These are phyloP conservation scores for Parsonsia alboflavescens DNA, from an alignment of 257 asterid genomes.

Conservation along the genomic window DNA sequence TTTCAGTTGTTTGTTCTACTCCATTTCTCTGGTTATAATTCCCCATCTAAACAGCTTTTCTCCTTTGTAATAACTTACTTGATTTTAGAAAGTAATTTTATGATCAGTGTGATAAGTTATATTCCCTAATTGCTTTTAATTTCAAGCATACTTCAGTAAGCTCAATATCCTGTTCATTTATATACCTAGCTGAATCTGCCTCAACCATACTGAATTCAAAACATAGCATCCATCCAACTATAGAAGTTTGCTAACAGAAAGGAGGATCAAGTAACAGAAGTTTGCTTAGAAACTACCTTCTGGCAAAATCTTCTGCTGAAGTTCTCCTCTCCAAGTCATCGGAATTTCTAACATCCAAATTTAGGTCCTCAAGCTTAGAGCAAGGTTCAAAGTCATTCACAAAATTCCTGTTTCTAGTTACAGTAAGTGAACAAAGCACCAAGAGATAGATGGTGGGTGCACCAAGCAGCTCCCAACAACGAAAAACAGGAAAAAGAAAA, in stretches of 20 bases:
- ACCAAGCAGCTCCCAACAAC: not conserved
- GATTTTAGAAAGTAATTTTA: not conserved
- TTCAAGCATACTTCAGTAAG: not conserved
- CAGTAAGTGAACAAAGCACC: conserved; percentile 24
- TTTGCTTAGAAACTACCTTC: conserved; percentile 45
- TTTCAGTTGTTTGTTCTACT: not conserved
- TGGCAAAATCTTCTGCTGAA: conserved; percentile 38
- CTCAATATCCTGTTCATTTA: not conserved
- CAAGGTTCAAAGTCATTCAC: conserved; percentile 68
- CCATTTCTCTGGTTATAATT: not conserved
- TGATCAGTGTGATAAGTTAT: not conserved
- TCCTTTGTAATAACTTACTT: not conserved
- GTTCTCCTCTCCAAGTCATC: conserved; percentile 37
- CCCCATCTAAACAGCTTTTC: not conserved
- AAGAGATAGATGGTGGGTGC: conserved; percentile 11
- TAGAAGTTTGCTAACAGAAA: conserved; percentile 4
- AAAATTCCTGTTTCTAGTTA: conserved; percentile 51
- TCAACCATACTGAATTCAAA: not conserved
- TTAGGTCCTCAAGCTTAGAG: conserved; percentile 82
- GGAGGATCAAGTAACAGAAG: conserved; percentile 20
- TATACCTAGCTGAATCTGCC: not conserved
- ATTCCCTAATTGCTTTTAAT: not conserved
- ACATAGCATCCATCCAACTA: conserved; percentile 1
- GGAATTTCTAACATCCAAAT: conserved; percentile 67
- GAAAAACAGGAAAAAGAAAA: not conserved